phyloP scores from a whole-genome alignment of 2,329 filamentous ascomycete genomes.

The Hirsutella rhossiliensis region DNA sequence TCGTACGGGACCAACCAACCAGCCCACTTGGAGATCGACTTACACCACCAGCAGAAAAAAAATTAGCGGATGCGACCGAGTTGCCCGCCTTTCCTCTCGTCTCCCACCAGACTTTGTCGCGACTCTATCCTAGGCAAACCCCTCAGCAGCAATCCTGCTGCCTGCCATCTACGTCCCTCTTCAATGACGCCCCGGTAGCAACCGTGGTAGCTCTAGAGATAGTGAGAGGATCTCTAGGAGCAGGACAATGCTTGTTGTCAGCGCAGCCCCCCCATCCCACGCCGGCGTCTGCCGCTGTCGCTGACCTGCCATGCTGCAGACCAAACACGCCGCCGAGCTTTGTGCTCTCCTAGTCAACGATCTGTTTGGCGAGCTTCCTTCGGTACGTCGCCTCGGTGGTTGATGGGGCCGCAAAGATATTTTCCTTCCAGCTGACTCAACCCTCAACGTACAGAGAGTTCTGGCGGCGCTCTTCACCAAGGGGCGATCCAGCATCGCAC shows the following conservation, averaged over 20 bases:
- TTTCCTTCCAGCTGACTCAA: slow-evolving; percentile 11
- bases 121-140: too few relatives aligned
- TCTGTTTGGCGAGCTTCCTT: slow-evolving; percentile 80
- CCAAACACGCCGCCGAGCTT: slow-evolving; percentile 71
- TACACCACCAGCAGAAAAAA: slow-evolving; percentile 7
- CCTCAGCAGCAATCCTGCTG: too few relatives aligned
- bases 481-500: slow-evolving; percentile 61
- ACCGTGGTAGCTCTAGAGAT: slow-evolving; percentile 63
- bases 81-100: not conserved
- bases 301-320: slow-evolving; percentile 28
- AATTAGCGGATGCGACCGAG: not conserved
- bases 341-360: slow-evolving; percentile 83
- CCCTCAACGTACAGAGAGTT: slow-evolving; percentile 53
- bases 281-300: slow-evolving; percentile 7
- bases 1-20: not conserved
- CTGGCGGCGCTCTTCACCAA: slow-evolving; percentile 66
- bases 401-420: not conserved
- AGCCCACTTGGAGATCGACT: slow-evolving; percentile 8
- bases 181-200: slow-evolving; percentile 60
- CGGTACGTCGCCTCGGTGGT: slow-evolving; percentile 41
- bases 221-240: slow-evolving; percentile 67
- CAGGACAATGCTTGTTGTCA: slow-evolving; percentile 45
- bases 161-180: not conserved
- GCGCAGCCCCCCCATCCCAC: slow-evolving; percentile 14
- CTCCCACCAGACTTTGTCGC: not conserved